Evolutionary conservation across 768 basidiomycete genomes (phyloP), one percentile per base, ranked within the genome.

Genomic region (Dendrothele bispora): DNA sequence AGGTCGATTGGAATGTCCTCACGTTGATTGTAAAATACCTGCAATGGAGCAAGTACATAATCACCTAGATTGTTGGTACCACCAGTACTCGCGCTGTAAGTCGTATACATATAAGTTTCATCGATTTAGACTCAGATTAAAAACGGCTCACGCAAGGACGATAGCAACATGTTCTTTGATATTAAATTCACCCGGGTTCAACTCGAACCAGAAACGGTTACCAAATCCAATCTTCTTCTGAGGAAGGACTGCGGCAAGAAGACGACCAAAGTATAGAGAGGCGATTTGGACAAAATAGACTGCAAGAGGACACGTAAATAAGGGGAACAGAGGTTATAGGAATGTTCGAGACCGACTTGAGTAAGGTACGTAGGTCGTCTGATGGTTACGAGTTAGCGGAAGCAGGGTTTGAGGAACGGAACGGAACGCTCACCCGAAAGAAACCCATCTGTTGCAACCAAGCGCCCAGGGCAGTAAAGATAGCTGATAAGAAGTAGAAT

Each of bases 361-460:
- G 26, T 61, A 61, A 7, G 60, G 60, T 11, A 61, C 46, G 32
- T 61, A 59, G 8, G 60, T 61, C 32, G 60, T 61, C 60, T 61
- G 39, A 18, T 11, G 40, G 29, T 3, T 7, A 5, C 28, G n/a
- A 27, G 17, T 15, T 42, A 24, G 34, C 37, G 1, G 34, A 35
- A 15, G 29, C 11, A 5, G 24, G 1, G 15, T 5, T 18, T 26
- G 22, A 20, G 18, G 2, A 38, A 15, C n/a, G 35, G 30, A 38
- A 28, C 11, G 20, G 29, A 20, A 14, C 11, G 29, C 50, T 7
- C 40, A 58, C 56, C 4, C 56, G 50, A 48, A 60, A 58, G 44
- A 56, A 57, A 6, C 59, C 59, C 59, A 61, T 61, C 41, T 61
- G 59, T 14, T 29, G 26, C n/a, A 47, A 37, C 34, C 26, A 51